Base-by-base conservation (phyloP, 2,329 filamentous ascomycete genomes). In the Microthyrium microscopicum region DNA sequence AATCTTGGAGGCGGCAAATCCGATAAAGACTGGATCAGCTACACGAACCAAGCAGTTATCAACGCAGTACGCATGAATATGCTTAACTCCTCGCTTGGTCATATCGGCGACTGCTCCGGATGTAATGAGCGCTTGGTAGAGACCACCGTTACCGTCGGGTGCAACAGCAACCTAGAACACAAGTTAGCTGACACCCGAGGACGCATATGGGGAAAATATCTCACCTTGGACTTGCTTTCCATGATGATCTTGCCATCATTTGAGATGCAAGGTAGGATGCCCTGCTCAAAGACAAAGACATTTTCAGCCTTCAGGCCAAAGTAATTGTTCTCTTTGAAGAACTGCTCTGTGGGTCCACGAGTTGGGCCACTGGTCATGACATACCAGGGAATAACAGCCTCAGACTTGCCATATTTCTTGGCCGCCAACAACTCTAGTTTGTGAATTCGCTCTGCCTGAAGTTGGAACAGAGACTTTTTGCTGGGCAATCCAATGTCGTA, bases 21-120 rank as follows among this genome's bases (percentile, higher is more conserved):
- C 89, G 47, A 95, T 77, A 62, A 98, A 95, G 45, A 83, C 70
- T 11, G 89, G 89, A 51, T 98, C 89, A 19, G 87, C 87, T n/a
- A 98, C 87, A 61, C 83, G 87, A 54, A 93, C 87, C n/a, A 98
- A 70, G 62, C 87, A 95, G 66, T 98, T 98, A 63, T 98, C 89
- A 29, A 98, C 89, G 51, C 89, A 94, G 68, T 95, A 95, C 30
- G 85, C 79, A 58, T 98, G 87, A 41, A 98, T 78, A 62, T 98
- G 89, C 66, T 93, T 61, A 51, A 95, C 79, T 31, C 84, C 85
- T 37, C 87, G 80, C 59, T 74, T 75, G 46, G 72, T 70, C 79
- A 98, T 89, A 57, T 95, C 84, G 28, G 73, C 70, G 31, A 93
- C 73, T 25, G 91, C 79, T 35, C 78, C 77, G 12, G 78, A 77